These are phyloP conservation scores for Schwanniomyces yamadae DNA, from an alignment of 805 yeast species.

Conservation along the genomic window DNA sequence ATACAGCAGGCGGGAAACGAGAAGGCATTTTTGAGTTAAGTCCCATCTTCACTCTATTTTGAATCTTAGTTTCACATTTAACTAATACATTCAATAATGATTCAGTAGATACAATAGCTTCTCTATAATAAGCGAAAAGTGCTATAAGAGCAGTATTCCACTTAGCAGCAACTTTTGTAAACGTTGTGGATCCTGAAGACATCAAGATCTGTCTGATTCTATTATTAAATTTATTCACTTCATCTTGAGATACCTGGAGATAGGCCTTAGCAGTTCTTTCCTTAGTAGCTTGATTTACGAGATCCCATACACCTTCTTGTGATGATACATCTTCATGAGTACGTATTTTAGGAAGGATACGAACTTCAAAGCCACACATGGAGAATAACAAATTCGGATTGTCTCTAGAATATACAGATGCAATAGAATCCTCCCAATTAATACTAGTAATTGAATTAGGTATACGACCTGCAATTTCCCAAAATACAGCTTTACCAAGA, in stretches of 20 bases:
- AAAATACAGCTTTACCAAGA: constrained; percentile 85
- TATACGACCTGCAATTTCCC: constrained; percentile 82
- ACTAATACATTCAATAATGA: constrained; percentile 77
- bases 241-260: constrained; percentile 78
- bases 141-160: constrained; percentile 94
- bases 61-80: constrained; percentile 88
- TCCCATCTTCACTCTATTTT: constrained; percentile 91
- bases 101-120: constrained; percentile 85
- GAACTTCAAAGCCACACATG: constrained; percentile 93
- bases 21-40: constrained; percentile 98
- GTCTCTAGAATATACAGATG: constrained; percentile 86
- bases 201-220: constrained; percentile 85
- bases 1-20: constrained; percentile 97
- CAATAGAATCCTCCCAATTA: constrained; percentile 76
- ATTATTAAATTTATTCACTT: constrained; percentile 75
- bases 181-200: constrained; percentile 95
- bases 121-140: constrained; percentile 85
- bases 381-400: constrained; percentile 86
- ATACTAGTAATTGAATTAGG: constrained; percentile 73
- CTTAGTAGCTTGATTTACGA: constrained; percentile 65
- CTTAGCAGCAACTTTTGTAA: constrained; percentile 88
- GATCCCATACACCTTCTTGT: constrained; percentile 91
- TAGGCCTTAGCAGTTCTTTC: constrained; percentile 89
- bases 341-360: constrained; percentile 77
- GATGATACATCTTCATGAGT: constrained; percentile 50